Evolutionary conservation across 1,139 yeast species (phyloP).

Genomic region (Kodamaea plutei): DNA sequence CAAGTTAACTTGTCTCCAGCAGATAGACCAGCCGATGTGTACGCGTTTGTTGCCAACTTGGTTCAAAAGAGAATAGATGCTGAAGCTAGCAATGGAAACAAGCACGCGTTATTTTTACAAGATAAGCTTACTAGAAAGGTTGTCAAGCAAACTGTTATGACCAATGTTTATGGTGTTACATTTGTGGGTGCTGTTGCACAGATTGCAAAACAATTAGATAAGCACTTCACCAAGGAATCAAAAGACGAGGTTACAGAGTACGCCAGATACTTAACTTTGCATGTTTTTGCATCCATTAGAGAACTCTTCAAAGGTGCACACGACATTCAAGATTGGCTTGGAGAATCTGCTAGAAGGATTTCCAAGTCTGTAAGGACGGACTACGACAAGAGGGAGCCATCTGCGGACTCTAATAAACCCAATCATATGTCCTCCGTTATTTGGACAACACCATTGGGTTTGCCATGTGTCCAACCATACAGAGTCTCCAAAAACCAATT

Average conservation of each 20-base stretch:
- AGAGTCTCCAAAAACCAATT: slow-evolving; percentile 62
- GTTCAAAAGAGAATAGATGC: slow-evolving; percentile 57
- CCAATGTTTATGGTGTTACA: slow-evolving; percentile 97
- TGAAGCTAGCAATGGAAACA: slow-evolving; percentile 56
- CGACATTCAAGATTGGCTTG: slow-evolving; percentile 93
- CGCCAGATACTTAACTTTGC: slow-evolving; percentile 68
- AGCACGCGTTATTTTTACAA: slow-evolving; percentile 49
- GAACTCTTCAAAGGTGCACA: slow-evolving; percentile 91
- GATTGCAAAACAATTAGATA: slow-evolving; percentile 61
- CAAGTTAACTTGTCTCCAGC: slow-evolving; percentile 86
- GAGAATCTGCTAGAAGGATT: slow-evolving; percentile 77
- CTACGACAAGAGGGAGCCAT: slow-evolving; percentile 23
- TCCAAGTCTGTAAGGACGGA: slow-evolving; percentile 75
- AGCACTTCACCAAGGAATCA: slow-evolving; percentile 41
- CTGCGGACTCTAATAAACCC: slow-evolving; percentile 34
- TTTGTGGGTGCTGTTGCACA: slow-evolving; percentile 90
- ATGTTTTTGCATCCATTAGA: slow-evolving; percentile 80
- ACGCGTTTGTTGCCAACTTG: slow-evolving; percentile 72
- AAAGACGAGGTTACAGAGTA: slow-evolving; percentile 37
- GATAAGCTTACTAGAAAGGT: slow-evolving; percentile 78
- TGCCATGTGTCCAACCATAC: slow-evolving; percentile 96
- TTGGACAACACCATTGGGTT: slow-evolving; percentile 95
- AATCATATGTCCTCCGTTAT: slow-evolving; percentile 82
- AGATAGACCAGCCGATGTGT: slow-evolving; percentile 88
- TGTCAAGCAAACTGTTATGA: slow-evolving; percentile 97